phyloP scores from a whole-genome alignment of 148 eudicot species.

The Chenopodium formosanum region DNA sequence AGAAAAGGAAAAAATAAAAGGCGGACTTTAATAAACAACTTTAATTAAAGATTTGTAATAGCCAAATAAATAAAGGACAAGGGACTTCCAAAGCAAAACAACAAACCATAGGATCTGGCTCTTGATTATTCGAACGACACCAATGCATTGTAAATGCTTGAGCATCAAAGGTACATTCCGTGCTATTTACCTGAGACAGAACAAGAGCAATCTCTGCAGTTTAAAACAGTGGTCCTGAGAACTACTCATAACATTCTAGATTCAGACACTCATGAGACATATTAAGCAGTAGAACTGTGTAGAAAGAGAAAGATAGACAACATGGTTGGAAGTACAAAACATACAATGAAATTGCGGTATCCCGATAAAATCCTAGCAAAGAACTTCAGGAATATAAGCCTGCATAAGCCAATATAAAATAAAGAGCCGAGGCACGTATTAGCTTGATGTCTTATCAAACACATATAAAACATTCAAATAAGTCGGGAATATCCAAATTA shows the following conservation, averaged over 20 bases:
- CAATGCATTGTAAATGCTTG: slow-evolving; percentile 92
- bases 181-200: slow-evolving; percentile 60
- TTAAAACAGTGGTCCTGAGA: not conserved
- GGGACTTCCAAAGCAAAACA: not conserved
- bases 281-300: not conserved
- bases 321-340: slow-evolving; percentile 12
- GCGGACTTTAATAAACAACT: too few species aligned
- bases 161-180: slow-evolving; percentile 67
- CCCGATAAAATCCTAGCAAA: slow-evolving; percentile 82
- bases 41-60: too few species aligned
- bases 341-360: slow-evolving; percentile 89
- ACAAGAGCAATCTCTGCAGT: slow-evolving; percentile 3
- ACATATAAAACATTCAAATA: not conserved
- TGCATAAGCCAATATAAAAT: slow-evolving; percentile 34
- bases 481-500: not conserved
- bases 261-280: not conserved
- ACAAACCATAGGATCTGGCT: slow-evolving; percentile 74
- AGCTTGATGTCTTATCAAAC: not conserved
- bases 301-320: slow-evolving; percentile 1
- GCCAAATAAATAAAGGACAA: too few species aligned
- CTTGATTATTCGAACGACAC: slow-evolving; percentile 74
- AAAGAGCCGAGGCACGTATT: not conserved
- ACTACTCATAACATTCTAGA: not conserved
- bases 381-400: slow-evolving; percentile 84
- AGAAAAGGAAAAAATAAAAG: not conserved